Percentiles rank a stretch among this genome's conserved stretches.
Conservation (phyloP, 257 asterid genomes). For the Linderniella brevidens region DNA sequence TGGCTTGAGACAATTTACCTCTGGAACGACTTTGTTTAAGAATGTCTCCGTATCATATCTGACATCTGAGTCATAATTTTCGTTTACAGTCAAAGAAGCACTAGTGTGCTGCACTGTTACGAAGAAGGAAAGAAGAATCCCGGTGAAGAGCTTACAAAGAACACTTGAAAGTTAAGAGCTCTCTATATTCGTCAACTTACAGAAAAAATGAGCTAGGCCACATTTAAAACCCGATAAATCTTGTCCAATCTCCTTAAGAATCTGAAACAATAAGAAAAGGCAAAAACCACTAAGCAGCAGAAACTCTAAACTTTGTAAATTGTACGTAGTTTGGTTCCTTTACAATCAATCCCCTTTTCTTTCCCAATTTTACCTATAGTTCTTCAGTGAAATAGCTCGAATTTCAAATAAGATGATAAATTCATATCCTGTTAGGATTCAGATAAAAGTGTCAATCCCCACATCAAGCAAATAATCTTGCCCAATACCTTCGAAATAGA, state of each 20-base stretch:
- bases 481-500: no score
- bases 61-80: slow-evolving; percentile 90
- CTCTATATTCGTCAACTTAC: slow-evolving; percentile 18
- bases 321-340: no score
- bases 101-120: slow-evolving; percentile 93
- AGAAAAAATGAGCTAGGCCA: slow-evolving; percentile 83
- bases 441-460: no score
- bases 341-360: no score
- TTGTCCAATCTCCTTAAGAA: slow-evolving; percentile 58
- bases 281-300: not conserved
- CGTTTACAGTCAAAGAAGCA: slow-evolving; percentile 94
- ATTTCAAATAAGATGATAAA: no score
- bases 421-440: no score
- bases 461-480: no score
- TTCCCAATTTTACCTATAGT: no score
- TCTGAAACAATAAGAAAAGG: not conserved
- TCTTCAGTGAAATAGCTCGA: no score
- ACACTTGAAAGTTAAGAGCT: no score
- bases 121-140: not conserved
- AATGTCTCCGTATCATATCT: slow-evolving; percentile 86
- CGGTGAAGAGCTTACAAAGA: not conserved
- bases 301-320: not conserved
- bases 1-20: slow-evolving; percentile 32
- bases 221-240: slow-evolving; percentile 69
- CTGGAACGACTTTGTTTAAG: slow-evolving; percentile 73